Evolutionary conservation across 805 yeast genomes (phyloP).

Genomic region (Cyberlindnera maclurae): DNA sequence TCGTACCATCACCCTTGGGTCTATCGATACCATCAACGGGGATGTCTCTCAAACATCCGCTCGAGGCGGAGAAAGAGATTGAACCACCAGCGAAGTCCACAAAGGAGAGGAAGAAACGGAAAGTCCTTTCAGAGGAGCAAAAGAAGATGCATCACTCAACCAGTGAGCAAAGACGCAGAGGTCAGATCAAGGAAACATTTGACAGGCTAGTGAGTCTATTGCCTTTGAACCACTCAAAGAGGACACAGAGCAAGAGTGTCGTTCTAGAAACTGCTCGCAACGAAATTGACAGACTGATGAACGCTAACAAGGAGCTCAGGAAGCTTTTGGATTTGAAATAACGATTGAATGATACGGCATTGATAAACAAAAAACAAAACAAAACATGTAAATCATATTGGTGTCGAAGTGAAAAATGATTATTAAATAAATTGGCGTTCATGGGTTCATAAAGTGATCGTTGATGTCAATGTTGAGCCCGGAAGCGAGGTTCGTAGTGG

Average conservation of each 20-base stretch:
- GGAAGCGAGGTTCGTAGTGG: conserved; percentile 30
- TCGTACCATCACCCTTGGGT: not conserved
- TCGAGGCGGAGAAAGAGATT: not conserved
- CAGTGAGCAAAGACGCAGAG: conserved; percentile 23
- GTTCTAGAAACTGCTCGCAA: conserved; percentile 18
- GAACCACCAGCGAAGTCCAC: not conserved
- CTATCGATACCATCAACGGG: not conserved
- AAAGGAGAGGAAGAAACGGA: conserved; percentile 12
- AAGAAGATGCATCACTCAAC: conserved; percentile 22
- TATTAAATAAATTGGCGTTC: not conserved
- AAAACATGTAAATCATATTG: no score
- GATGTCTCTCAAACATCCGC: no score
- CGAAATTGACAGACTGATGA: conserved; percentile 14
- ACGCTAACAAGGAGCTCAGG: conserved; percentile 14
- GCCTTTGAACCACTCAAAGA: conserved; percentile 12
- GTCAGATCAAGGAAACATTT: conserved; percentile 20
- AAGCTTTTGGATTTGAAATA: conserved; percentile 1
- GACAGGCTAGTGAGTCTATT: conserved; percentile 14
- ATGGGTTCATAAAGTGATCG: conserved; percentile 16
- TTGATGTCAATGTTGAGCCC: conserved; percentile 24
- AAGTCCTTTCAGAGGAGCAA: conserved; percentile 20
- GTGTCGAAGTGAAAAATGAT: no score
- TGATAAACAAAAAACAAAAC: no score
- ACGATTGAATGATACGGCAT: no score
- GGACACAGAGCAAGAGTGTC: conserved; percentile 17